Conservation (phyloP, 306 rosid species). For the Corylus americana region DNA sequence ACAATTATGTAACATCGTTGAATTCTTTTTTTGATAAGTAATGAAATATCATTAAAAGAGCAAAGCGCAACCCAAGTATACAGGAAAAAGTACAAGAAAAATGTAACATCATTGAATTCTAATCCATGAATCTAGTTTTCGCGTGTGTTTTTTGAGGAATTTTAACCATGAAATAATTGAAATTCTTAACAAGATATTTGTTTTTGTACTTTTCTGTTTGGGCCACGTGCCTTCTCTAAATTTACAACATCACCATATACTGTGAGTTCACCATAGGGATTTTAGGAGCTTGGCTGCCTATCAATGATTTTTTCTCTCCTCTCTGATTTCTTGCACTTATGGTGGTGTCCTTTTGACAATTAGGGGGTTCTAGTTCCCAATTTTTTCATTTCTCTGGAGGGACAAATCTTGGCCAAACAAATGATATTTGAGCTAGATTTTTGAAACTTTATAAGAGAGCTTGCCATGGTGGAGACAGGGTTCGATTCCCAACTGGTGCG, state of each 20-base stretch:
- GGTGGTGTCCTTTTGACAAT: neutral
- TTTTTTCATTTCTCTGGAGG: neutral
- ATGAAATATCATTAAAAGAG: no score
- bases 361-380: neutral
- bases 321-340: neutral
- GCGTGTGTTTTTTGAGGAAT: neutral
- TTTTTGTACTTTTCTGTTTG: neutral
- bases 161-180: neutral
- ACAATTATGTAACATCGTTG: neutral
- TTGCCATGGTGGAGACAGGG: slow-evolving; percentile 24
- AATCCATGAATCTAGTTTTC: neutral
- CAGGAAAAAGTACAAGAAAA: no score
- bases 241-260: neutral
- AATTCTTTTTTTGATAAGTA: no score
- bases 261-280: neutral
- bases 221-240: neutral
- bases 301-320: neutral
- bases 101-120: neutral
- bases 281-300: neutral
- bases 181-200: neutral
- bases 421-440: neutral
- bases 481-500: slow-evolving; percentile 39
- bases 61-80: no score
- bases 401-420: slow-evolving; percentile 2
- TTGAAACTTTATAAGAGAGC: slow-evolving; percentile 1